Evolutionary conservation across 2,329 filamentous ascomycete species (phyloP), one percentile per base, ranked within the genome.

Genomic region (Monosporascus sp.): DNA sequence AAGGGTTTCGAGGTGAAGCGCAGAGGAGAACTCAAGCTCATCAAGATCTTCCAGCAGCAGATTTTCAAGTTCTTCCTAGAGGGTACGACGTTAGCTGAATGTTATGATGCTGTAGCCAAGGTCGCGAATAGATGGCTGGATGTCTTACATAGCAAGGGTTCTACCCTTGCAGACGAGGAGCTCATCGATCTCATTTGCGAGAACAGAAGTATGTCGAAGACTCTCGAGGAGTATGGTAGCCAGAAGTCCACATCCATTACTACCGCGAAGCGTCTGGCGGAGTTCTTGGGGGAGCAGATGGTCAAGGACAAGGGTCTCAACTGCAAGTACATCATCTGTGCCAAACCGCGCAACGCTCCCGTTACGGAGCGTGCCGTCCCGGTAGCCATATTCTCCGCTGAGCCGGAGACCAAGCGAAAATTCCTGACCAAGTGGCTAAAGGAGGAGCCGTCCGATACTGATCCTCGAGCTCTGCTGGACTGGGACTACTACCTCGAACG

Each of bases 211-310:
- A 99, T 99, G 94, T 82, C 86, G 18, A 99, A 99, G 74, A 95
- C 94, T 0, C 77, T 99, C 1, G 93, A 97, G 61, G 95, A 99
- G 72, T 99, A 99, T 60, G 94, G 92, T 18, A 77, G 75, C 7
- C 95, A 99, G 65, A 99, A 99, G 69, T 97, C 93, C 0, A 99
- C 94, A 1, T 96, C 94, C n/a, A 99, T 99, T 69, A 99, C 94
- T 2, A 99, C 94, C 0, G 94, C 94, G 11, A 94, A 88, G 65
- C 90, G 94, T 57, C 74, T 99, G 43, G 94, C 94, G 37, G 94
- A 99, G 66, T 99, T 99, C 67, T 69, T 99, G 57, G 94, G 94
- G 37, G 93, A 97, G 68, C 91, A 96, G 67, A 99, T 99, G 95
- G 86, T 97, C 64, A 99, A 99, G 67, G 95, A 99, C 73, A 99